Evolutionary conservation across 768 basidiomycete species (phyloP), one percentile per base, ranked within the genome.

Genomic region (Astraeus odoratus): DNA sequence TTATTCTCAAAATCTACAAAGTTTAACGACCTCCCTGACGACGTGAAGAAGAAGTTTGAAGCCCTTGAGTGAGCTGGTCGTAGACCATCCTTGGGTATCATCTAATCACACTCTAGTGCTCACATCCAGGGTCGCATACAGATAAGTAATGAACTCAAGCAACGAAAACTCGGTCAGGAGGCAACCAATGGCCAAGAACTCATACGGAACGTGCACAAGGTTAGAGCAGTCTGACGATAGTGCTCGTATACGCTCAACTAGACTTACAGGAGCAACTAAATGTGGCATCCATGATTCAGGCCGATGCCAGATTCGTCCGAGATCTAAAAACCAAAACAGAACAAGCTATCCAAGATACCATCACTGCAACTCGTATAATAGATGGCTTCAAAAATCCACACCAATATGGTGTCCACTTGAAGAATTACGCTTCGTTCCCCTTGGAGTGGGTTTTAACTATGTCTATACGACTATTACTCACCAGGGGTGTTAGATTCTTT

Each of bases 11-110:
- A 68, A 46, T 68, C 72, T 0, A 86, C 86, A 1, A 90, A 87
- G 57, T 91, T 88, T 63, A 91, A 90, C 43, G 88, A 91, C 58
- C 64, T 90, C 3, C 80, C 85, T 1, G 86, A 90, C 41, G 72
- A 78, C 2, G 49, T 81, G 18, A 85, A 79, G 63, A 78, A 65
- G 49, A 69, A 64, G 4, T 68, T 91, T 15, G 88, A 89, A 56
- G 59, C 61, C 30, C 75, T 91, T 34, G 88, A 91, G 88, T 90
- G 52, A 47, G 79, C 39, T 15, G 25, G 34, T 40, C 27, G 9
- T 8, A n/a, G 27, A 29, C 3, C 39, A 19, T 27, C 30, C 13
- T 46, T 15, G 48, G 5, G 30, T 37, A 8, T 42, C 18, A 39
- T 13, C 51, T 54, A 16, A 49, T 56, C 41, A 38, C 43, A 33